Base-by-base conservation (phyloP, 768 basidiomycete species). In the Suillus sp. region DNA sequence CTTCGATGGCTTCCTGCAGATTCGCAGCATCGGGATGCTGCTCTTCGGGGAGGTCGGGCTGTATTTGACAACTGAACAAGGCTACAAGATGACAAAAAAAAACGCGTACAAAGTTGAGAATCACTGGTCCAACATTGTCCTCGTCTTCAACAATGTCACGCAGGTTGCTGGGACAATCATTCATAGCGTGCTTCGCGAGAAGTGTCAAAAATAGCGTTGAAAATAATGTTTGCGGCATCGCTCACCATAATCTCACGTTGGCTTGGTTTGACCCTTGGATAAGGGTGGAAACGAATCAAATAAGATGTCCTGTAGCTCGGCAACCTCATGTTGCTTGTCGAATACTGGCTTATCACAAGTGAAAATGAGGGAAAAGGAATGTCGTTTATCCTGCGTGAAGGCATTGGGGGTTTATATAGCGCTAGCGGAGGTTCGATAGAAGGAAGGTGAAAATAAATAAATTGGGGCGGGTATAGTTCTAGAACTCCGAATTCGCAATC, bases 211-310 rank as follows among this genome's bases (percentile, higher is more conserved):
- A 57, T 38, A 57, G 37, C 55, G 18, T 5, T 38, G 37, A 16
- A n/a, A 25, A 40, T 57, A 16, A 38, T n/a, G 63, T 60, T 20
- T 47, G 25, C 9, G 30, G 51, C 18, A 18, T 40, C 10, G 55
- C 55, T 57, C 43, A 62, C 61, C 25, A 62, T 27, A 6, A 48
- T 57, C 43, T 66, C 66, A 13, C 53, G 66, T 8, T 56, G 48
- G 34, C 60, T 58, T 3, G 32, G 64, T 25, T 54, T 48, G 3
- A 62, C 60, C 18, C 66, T 64, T 14, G 64, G 57, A 45, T 66
- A 65, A 10, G 66, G 66, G 18, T 66, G 64, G 35, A 55, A 66
- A 11, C 66, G 51, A 8, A 65, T 50, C 43, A 66, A 42, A 30
- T 66, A 43, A 3, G 64, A 66, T 2, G 61, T 55, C 14, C 64